phyloP scores from a whole-genome alignment of 345 rosid species.

The Ailanthus altissimus region DNA sequence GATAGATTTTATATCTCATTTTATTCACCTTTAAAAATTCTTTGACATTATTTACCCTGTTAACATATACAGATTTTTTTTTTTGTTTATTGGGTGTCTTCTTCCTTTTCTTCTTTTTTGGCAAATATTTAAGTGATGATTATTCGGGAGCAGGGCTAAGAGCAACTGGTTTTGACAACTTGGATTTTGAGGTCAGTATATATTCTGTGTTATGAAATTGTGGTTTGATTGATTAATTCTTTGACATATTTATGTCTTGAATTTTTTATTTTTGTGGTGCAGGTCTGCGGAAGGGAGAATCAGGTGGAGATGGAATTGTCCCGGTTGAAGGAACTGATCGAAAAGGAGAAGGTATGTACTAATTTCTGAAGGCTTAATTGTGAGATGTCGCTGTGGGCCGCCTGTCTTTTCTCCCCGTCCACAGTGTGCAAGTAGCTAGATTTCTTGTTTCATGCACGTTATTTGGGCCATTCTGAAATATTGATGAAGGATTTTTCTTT shows the following conservation, averaged over 20 bases:
- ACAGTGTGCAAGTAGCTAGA: not conserved
- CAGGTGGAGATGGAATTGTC: conserved; percentile 71
- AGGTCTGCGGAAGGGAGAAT: conserved; percentile 49
- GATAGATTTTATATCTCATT: not conserved
- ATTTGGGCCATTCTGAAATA: not conserved
- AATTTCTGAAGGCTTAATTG: conserved; percentile 4
- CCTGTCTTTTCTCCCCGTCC: not conserved
- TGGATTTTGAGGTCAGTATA: conserved; percentile 52
- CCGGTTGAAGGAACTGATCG: conserved; percentile 72
- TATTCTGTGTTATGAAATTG: not conserved
- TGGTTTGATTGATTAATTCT: not conserved
- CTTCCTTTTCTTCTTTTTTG: not conserved
- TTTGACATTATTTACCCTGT: not conserved
- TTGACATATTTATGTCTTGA: conserved; percentile 19
- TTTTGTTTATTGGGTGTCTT: not conserved
- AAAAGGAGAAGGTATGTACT: conserved; percentile 75
- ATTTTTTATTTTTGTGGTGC: conserved; percentile 34
- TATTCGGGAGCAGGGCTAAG: conserved; percentile 20
- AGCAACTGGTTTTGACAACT: conserved; percentile 37
- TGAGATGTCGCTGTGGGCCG: conserved; percentile 3
- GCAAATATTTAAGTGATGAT: conserved; percentile 37
- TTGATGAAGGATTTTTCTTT: not conserved
- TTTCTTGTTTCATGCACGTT: not conserved
- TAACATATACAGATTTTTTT: not conserved
- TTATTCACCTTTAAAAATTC: not conserved